Evolutionary conservation across 2,329 filamentous ascomycete genomes (phyloP).

Genomic region (Chrysoporthe deuterocubensis): DNA sequence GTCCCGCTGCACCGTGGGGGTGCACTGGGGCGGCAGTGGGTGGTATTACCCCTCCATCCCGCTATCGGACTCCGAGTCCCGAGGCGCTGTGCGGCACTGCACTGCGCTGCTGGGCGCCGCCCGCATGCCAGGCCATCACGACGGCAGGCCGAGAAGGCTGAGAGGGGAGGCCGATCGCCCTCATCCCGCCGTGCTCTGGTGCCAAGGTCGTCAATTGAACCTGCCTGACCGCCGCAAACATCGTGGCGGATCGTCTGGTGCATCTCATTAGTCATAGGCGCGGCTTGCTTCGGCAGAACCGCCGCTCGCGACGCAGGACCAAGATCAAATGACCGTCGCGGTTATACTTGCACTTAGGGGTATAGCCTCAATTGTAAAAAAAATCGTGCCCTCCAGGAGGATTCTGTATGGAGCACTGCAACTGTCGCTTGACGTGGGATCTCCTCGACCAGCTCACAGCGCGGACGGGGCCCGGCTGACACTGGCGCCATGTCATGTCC

Average conservation of each 20-base stretch:
- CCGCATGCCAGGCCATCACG: neutral
- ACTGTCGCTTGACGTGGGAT: neutral
- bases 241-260: neutral
- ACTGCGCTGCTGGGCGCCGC: no score
- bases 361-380: slow-evolving; percentile 43
- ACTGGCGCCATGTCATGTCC: slow-evolving; percentile 25
- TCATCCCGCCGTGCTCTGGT: neutral
- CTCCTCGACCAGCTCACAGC: neutral
- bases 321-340: slow-evolving; percentile 33
- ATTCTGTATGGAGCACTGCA: neutral
- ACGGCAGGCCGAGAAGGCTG: neutral
- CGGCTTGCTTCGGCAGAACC: slow-evolving; percentile 26
- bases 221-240: neutral
- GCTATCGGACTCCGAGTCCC: slow-evolving; percentile 21
- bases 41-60: slow-evolving; percentile 24
- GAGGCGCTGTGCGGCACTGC: neutral
- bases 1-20: slow-evolving; percentile 16
- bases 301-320: neutral
- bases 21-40: no score
- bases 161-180: neutral
- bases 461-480: slow-evolving; percentile 30
- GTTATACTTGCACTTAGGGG: slow-evolving; percentile 63
- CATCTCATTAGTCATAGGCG: slow-evolving; percentile 28
- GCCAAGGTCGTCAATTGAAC: no score
- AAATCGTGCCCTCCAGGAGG: neutral